Evolutionary conservation across 208 protist genomes (phyloP), one percentile per base, ranked within the genome.

Genomic region (Leishmania arabica): DNA sequence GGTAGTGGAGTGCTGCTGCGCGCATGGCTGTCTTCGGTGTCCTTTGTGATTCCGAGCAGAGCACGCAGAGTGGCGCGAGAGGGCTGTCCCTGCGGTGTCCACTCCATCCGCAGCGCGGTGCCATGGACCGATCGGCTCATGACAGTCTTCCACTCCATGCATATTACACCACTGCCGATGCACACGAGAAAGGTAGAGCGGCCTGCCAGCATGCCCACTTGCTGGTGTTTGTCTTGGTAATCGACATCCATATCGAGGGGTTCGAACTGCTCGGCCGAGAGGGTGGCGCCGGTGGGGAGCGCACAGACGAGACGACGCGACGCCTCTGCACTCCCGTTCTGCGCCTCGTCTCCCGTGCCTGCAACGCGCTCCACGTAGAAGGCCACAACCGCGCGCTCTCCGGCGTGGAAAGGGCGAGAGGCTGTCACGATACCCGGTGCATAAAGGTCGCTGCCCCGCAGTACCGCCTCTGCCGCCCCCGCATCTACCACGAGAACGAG

Each of bases 391-490:
- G 88, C 88, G 37, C 69, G 47, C 54, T 89, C 81, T 1, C 84
- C 85, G 9, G 69, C 77, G 6, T 37, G 65, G 66, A 91, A 91
- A 31, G 79, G 75, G 19, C 75, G 72, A 0, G 73, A 81, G 27
- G 83, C 75, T 24, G 84, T 87, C 2, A 93, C 27, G 54, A 97
- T 76, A 64, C 95, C 93, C 21, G 92, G 91, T 7, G 90, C 87
- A 73, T 93, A 98, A 24, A 98, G 90, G 82, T 98, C 86, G 71
- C 90, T 92, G 27, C 96, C 95, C 4, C 96, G 92, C 49, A 98
- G 84, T 47, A 98, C 93, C 47, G 96, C 94, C 82, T 98, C 95
- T 51, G 89, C 96, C 65, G 95, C 97, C 37, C 88, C 78, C 11
- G 70, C 74, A 78, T 97, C 91, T 24, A 98, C 95, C 15, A 98